Evolutionary conservation across 768 basidiomycete species (phyloP).

Genomic region (Galerina marginata): DNA sequence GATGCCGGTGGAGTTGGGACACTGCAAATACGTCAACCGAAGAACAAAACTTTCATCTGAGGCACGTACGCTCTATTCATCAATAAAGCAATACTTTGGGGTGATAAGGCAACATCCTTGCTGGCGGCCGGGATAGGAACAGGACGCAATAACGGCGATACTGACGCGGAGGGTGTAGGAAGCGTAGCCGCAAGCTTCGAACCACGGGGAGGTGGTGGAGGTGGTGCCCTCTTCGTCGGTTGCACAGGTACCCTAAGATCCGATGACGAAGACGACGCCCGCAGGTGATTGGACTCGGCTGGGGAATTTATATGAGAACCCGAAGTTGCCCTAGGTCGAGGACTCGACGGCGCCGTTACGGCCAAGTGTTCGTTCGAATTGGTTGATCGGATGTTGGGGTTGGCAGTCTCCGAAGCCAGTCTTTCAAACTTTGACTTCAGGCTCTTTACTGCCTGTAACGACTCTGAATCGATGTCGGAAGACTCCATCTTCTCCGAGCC

Average conservation of each 20-base stretch:
- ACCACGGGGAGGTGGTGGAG: slow-evolving; percentile 56
- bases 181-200: slow-evolving; percentile 41
- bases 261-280: slow-evolving; percentile 56
- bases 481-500: slow-evolving; percentile 17
- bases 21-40: slow-evolving; percentile 8
- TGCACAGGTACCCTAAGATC: slow-evolving; percentile 47
- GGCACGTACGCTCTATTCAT: slow-evolving; percentile 32
- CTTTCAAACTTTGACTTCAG: slow-evolving; percentile 76
- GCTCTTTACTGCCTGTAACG: slow-evolving; percentile 69
- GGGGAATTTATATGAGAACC: slow-evolving; percentile 34
- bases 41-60: neutral
- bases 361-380: slow-evolving; percentile 26
- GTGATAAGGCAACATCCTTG: slow-evolving; percentile 16
- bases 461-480: slow-evolving; percentile 55
- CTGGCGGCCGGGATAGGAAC: slow-evolving; percentile 42
- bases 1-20: slow-evolving; percentile 17
- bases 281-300: slow-evolving; percentile 38
- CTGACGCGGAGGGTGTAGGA: slow-evolving; percentile 45
- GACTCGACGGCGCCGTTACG: slow-evolving; percentile 37
- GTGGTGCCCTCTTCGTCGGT: slow-evolving; percentile 53
- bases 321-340: slow-evolving; percentile 46
- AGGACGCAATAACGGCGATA: slow-evolving; percentile 59
- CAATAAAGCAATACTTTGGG: slow-evolving; percentile 21
- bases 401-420: slow-evolving; percentile 50
- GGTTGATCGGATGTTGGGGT: slow-evolving; percentile 14